These are phyloP conservation scores for Pythium dissimile DNA, from an alignment of 352 stramenopile genomes.

Conservation along the genomic window DNA sequence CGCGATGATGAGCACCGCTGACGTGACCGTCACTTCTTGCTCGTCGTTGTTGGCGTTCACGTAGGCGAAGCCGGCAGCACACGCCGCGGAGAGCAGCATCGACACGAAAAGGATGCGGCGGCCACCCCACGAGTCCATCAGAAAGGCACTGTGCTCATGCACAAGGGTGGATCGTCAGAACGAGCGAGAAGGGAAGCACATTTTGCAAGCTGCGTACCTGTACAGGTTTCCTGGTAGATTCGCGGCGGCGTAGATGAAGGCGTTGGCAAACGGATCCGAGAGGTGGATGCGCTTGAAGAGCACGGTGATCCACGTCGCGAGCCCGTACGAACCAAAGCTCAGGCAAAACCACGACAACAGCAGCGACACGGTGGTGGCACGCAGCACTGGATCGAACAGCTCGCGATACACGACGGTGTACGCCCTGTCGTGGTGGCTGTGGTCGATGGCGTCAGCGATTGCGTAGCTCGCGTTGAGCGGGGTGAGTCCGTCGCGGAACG, in stretches of 20 bases:
- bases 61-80: conserved; percentile 72
- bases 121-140: conserved; percentile 71
- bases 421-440: conserved; percentile 13
- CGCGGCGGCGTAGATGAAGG: conserved; percentile 88
- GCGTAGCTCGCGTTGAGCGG: conserved; percentile 9
- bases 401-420: conserved; percentile 28
- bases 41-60: conserved; percentile 33
- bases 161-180: background rate
- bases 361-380: conserved; percentile 57
- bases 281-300: conserved; percentile 90
- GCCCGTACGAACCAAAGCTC: conserved; percentile 86
- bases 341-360: conserved; percentile 71
- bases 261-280: conserved; percentile 88
- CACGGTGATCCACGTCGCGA: conserved; percentile 93
- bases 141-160: conserved; percentile 40
- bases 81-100: conserved; percentile 67
- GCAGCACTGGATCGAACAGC: conserved; percentile 57
- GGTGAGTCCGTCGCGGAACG: conserved; percentile 9
- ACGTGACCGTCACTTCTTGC: conserved; percentile 5
- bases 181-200: background rate
- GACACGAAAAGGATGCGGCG: conserved; percentile 64
- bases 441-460: conserved; percentile 19
- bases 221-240: conserved; percentile 91
- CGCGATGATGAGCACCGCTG: conserved; percentile 59
- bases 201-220: conserved; percentile 24